Percentiles rank a stretch among this genome's conserved stretches.
Conservation (phyloP, 805 yeast genomes). For the Saturnispora gosingensis region DNA sequence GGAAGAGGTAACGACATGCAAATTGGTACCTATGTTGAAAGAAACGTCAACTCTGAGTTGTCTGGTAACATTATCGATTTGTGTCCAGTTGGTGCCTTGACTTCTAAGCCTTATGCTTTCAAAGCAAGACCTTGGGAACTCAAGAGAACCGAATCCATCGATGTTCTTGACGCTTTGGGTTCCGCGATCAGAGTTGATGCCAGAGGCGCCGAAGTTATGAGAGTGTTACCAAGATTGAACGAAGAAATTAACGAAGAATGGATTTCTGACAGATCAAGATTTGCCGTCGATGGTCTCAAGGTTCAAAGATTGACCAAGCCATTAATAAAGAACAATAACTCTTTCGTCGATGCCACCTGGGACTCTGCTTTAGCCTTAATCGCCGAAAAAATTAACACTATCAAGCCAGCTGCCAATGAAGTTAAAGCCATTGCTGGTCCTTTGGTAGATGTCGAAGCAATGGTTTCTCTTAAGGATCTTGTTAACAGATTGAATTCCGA, state of each 20-base stretch:
- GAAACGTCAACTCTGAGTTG: slow-evolving; percentile 75
- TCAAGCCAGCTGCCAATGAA: slow-evolving; percentile 58
- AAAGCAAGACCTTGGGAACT: slow-evolving; percentile 91
- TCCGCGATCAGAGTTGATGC: slow-evolving; percentile 78
- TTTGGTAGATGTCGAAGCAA: slow-evolving; percentile 69
- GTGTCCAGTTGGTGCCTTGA: slow-evolving; percentile 89
- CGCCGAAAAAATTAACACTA: slow-evolving; percentile 47
- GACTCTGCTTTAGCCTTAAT: slow-evolving; percentile 71
- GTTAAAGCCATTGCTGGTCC: slow-evolving; percentile 79
- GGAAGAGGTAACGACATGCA: slow-evolving; percentile 92
- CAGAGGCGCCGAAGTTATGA: slow-evolving; percentile 79
- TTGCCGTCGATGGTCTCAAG: slow-evolving; percentile 77
- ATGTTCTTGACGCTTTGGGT: slow-evolving; percentile 76
- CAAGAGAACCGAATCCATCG: slow-evolving; percentile 79
- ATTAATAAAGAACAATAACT: slow-evolving; percentile 57
- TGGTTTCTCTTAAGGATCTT: slow-evolving; percentile 75
- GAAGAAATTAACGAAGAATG: slow-evolving; percentile 87
- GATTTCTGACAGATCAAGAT: slow-evolving; percentile 82
- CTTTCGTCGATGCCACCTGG: slow-evolving; percentile 73
- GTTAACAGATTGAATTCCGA: slow-evolving; percentile 72
- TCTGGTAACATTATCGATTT: slow-evolving; percentile 81
- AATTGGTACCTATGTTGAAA: slow-evolving; percentile 81
- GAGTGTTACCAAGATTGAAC: slow-evolving; percentile 76
- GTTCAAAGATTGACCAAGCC: slow-evolving; percentile 82
- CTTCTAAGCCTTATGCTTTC: slow-evolving; percentile 87